phyloP scores from a whole-genome alignment of 805 yeast genomes.

The Schwanniomyces vanrijiae region DNA sequence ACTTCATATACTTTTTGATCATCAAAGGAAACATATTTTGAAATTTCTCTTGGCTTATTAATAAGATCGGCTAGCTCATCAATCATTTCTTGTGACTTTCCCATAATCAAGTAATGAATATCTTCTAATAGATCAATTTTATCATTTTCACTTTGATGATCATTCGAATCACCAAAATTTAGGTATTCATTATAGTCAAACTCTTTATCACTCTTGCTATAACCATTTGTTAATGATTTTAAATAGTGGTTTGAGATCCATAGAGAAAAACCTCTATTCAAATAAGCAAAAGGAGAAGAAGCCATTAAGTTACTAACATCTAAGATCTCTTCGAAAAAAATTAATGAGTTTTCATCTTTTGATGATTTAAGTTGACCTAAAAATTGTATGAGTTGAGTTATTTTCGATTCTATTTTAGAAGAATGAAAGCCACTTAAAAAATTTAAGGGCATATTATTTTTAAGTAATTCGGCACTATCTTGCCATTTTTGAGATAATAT shows the following conservation, averaged over 20 bases:
- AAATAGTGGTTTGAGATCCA: conserved; percentile 32
- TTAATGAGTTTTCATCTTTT: not conserved
- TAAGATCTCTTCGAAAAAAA: conserved; percentile 12
- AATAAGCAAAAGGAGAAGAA: conserved; percentile 1
- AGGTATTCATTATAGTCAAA: conserved; percentile 21
- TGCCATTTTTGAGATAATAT: conserved; percentile 12
- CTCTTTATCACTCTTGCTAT: conserved; percentile 11
- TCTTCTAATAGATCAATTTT: conserved; percentile 18
- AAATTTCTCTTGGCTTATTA: conserved; percentile 4
- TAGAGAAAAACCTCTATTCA: conserved; percentile 18
- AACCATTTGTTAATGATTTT: conserved; percentile 8
- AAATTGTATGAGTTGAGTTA: conserved; percentile 11
- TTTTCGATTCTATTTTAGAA: conserved; percentile 16
- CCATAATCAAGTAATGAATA: conserved; percentile 27
- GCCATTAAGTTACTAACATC: conserved; percentile 5
- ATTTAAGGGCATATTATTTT: not conserved
- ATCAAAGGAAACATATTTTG: conserved; percentile 4
- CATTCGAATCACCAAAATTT: conserved; percentile 20
- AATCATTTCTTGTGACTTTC: conserved; percentile 42
- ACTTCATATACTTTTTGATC: conserved; percentile 16
- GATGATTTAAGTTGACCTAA: conserved; percentile 8
- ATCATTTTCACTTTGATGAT: conserved; percentile 8
- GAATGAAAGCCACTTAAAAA: conserved; percentile 18
- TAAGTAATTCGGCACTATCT: conserved; percentile 1
- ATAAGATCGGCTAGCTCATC: conserved; percentile 27